Percentiles rank a stretch among this genome's conserved stretches.
These are phyloP conservation scores for Paramecium primaurelia DNA, from an alignment of 73 alveolate species.

Conservation along the genomic window DNA sequence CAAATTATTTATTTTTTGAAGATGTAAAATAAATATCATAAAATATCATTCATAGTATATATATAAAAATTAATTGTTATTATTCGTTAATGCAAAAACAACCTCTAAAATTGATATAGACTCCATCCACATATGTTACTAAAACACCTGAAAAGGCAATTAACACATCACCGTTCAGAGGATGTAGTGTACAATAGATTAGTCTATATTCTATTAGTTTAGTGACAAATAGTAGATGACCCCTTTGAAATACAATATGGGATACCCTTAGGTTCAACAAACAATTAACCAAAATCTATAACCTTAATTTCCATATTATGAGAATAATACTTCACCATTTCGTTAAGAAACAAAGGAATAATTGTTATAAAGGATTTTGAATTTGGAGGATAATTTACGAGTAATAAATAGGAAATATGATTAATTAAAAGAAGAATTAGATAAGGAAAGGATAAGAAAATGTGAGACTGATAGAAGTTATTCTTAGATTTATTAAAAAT, in stretches of 20 bases:
- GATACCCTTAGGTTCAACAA: neutral
- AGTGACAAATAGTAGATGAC: neutral
- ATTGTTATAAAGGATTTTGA: neutral
- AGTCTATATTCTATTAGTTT: neutral
- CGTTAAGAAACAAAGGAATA: neutral
- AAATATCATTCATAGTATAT: too few species aligned
- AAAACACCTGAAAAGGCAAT: neutral
- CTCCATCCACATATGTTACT: neutral
- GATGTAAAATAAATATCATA: too few species aligned
- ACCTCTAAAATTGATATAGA: neutral
- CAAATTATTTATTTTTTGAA: too few species aligned
- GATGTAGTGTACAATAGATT: neutral
- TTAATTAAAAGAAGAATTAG: neutral
- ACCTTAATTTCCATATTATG: neutral
- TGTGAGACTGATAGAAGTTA: neutral
- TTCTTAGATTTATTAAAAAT: neutral
- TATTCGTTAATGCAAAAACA: slow-evolving; percentile 4
- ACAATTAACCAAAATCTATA: neutral
- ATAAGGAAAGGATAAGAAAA: neutral
- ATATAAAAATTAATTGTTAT: neutral
- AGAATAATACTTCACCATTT: neutral
- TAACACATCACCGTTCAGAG: neutral
- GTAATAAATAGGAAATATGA: neutral
- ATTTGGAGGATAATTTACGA: neutral
- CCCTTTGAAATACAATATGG: neutral